These are phyloP conservation scores for Coelastrella sp. DNA, from an alignment of 139 green algal genomes.

Conservation along the genomic window DNA sequence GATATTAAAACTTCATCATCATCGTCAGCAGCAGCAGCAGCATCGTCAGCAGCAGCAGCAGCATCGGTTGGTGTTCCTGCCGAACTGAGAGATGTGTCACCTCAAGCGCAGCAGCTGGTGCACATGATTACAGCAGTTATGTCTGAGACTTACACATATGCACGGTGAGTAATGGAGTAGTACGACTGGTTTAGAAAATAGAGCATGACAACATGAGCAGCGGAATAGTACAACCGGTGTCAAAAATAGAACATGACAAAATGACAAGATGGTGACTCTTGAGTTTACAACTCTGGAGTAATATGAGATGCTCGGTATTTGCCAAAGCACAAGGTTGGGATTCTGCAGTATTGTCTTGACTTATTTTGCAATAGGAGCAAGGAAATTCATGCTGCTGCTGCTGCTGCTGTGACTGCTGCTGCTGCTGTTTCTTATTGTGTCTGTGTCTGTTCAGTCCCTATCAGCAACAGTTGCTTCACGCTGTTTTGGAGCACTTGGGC, in stretches of 20 bases:
- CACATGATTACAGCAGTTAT: slow-evolving; percentile 15
- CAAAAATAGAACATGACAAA: no score
- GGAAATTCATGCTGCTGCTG: not conserved
- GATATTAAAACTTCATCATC: no score
- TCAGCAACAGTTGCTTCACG: slow-evolving; percentile 19
- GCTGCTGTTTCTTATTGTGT: not conserved
- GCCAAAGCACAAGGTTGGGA: no score
- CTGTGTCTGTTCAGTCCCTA: not conserved
- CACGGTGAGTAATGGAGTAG: not conserved
- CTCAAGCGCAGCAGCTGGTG: slow-evolving; percentile 15
- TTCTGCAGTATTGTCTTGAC: not conserved
- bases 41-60: no score
- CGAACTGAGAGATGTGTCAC: slow-evolving; percentile 8
- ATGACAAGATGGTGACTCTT: no score
- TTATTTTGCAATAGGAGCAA: no score
- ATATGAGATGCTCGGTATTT: no score
- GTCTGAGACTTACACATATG: slow-evolving; percentile 43
- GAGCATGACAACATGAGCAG: not conserved
- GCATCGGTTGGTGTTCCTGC: slow-evolving; percentile 20
- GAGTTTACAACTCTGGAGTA: no score
- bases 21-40: no score
- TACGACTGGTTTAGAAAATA: not conserved
- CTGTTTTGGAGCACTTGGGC: slow-evolving; percentile 22
- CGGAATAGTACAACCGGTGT: no score
- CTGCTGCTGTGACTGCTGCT: not conserved